phyloP scores from a whole-genome alignment of 345 rosid genomes.

The Schrenkiella parvula region DNA sequence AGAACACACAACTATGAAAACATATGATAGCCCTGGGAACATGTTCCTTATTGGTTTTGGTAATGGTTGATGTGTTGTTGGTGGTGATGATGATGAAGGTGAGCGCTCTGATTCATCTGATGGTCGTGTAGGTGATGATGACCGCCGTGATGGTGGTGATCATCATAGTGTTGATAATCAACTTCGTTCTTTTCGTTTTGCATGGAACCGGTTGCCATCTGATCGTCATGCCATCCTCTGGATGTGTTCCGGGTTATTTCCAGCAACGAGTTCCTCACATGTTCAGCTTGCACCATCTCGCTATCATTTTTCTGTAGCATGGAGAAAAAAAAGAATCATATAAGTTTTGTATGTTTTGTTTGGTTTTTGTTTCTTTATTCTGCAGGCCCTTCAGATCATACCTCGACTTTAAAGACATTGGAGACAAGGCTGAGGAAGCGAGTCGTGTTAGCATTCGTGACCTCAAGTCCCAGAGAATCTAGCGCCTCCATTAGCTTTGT shows the following conservation, averaged over 20 bases:
- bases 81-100: constrained; percentile 41
- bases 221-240: constrained; percentile 47
- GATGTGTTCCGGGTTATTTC: constrained; percentile 62
- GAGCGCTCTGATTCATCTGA: constrained; percentile 32
- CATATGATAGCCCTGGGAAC: neutral
- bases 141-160: constrained; percentile 34
- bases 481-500: constrained; percentile 79
- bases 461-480: constrained; percentile 82
- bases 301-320: constrained; percentile 60
- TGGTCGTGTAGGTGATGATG: constrained; percentile 38
- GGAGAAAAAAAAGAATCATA: neutral
- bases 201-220: constrained; percentile 35
- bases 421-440: constrained; percentile 76
- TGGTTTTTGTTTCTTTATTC: constrained; percentile 1
- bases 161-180: constrained; percentile 37
- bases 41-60: constrained; percentile 32
- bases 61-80: constrained; percentile 40
- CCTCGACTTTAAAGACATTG: constrained; percentile 88
- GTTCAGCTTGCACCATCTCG: constrained; percentile 76
- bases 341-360: neutral
- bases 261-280: constrained; percentile 69
- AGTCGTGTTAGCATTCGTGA: constrained; percentile 76
- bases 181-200: constrained; percentile 39
- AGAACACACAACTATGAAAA: neutral
- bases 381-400: constrained; percentile 22